These are phyloP conservation scores for Yamadazyma dushanensis DNA, from an alignment of 1,139 yeast species.

Conservation along the genomic window DNA sequence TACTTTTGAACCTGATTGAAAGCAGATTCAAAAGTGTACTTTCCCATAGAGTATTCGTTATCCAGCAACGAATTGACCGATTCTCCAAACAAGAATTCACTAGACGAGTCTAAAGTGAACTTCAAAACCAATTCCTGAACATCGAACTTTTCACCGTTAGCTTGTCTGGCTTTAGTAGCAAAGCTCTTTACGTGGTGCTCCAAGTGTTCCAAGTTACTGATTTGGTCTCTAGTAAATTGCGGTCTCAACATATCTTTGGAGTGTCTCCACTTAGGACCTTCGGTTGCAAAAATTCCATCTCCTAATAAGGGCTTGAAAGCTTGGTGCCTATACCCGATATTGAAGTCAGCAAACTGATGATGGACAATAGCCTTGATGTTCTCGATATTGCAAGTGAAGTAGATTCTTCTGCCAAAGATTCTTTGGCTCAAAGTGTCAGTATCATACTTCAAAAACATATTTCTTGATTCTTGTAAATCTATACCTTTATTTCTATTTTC, in stretches of 20 bases:
- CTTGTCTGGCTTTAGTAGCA: constrained; percentile 27
- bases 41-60: constrained; percentile 23
- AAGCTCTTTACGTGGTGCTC: constrained; percentile 46
- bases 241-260: constrained; percentile 58
- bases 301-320: constrained; percentile 50
- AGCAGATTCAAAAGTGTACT: constrained; percentile 33
- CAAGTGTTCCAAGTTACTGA: constrained; percentile 46
- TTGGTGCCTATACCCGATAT: constrained; percentile 48
- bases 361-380: constrained; percentile 40
- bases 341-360: constrained; percentile 49
- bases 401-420: constrained; percentile 14
- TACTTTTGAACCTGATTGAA: constrained; percentile 35
- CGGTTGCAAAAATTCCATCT: constrained; percentile 59
- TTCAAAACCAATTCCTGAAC: constrained; percentile 39
- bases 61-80: constrained; percentile 30
- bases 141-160: constrained; percentile 30
- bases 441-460: constrained; percentile 10
- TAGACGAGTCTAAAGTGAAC: constrained; percentile 51
- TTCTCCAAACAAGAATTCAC: constrained; percentile 52
- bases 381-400: constrained; percentile 29
- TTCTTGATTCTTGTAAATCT: constrained; percentile 14
- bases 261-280: constrained; percentile 58
- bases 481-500: constrained; percentile 14
- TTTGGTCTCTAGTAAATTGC: constrained; percentile 56
- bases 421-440: constrained; percentile 14